A percentile compares a stretch with the other conserved stretches of the same genome.
phyloP scores from a whole-genome alignment of 108 stramenopile genomes.

The Bacterosira constricta region DNA sequence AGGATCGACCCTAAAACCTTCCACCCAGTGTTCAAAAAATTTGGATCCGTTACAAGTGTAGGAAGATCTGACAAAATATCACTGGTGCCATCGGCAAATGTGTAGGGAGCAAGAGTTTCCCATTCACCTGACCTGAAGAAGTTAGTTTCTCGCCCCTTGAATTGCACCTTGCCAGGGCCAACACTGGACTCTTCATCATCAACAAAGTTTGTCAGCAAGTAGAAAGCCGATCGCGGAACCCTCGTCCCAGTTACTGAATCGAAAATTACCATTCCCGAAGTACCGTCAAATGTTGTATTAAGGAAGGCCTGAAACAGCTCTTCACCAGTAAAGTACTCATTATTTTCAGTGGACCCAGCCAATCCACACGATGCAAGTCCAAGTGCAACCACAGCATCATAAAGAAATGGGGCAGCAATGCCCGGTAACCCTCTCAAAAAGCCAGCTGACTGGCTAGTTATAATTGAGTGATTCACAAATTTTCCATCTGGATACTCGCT shows the following conservation, averaged over 20 bases:
- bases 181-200: constrained; percentile 4
- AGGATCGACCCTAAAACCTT: constrained; percentile 8
- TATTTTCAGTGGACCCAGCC: background rate
- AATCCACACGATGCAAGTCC: constrained; percentile 57
- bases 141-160: constrained; percentile 24
- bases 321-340: constrained; percentile 37
- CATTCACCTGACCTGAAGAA: constrained; percentile 49
- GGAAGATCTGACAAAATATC: constrained; percentile 44
- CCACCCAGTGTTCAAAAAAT: constrained; percentile 17
- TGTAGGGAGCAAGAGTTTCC: constrained; percentile 30
- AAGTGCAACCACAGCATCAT: constrained; percentile 60
- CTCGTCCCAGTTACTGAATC: constrained; percentile 59
- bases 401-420: constrained; percentile 33
- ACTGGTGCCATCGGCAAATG: constrained; percentile 51
- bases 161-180: constrained; percentile 5
- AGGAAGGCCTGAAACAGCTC: constrained; percentile 40
- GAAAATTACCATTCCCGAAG: constrained; percentile 43
- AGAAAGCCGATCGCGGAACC: constrained; percentile 39
- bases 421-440: background rate
- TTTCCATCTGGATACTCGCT: background rate
- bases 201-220: constrained; percentile 43
- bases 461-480: constrained; percentile 7
- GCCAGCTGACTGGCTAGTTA: background rate
- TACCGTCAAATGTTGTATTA: constrained; percentile 46
- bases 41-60: constrained; percentile 3